Conservation (phyloP, 768 basidiomycete species). For the Dendrothele bispora region DNA sequence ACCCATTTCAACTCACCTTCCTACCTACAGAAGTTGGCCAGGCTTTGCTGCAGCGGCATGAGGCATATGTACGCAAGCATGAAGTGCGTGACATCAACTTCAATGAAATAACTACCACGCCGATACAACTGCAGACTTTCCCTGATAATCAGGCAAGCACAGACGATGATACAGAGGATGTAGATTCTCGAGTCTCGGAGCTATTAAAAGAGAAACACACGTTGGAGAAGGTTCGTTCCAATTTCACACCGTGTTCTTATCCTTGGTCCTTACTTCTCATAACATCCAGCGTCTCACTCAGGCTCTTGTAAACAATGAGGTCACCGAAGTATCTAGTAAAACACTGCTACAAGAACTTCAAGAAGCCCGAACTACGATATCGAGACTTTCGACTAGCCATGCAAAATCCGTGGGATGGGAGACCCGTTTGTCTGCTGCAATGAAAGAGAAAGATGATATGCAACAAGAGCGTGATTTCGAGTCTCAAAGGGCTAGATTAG, state of each 20-base stretch:
- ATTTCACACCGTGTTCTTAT: not conserved
- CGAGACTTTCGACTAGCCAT: constrained; percentile 66
- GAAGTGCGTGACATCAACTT: constrained; percentile 44
- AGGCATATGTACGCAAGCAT: constrained; percentile 76
- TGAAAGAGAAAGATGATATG: constrained; percentile 80
- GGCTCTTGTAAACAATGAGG: constrained; percentile 78
- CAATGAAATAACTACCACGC: constrained; percentile 2
- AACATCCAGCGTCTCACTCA: constrained; percentile 66
- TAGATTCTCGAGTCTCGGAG: constrained; percentile 28
- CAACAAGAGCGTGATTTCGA: constrained; percentile 81
- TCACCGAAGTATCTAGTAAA: constrained; percentile 78
- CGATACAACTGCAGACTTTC: constrained; percentile 4
- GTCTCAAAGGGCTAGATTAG: constrained; percentile 60
- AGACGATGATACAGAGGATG: constrained; percentile 27
- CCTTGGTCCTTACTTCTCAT: not conserved
- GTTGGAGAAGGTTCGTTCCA: constrained; percentile 54
- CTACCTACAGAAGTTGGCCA: constrained; percentile 76
- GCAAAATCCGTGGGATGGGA: constrained; percentile 75
- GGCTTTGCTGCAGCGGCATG: constrained; percentile 82
- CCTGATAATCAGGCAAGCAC: constrained; percentile 18
- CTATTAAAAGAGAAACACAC: constrained; percentile 57
- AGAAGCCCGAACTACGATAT: constrained; percentile 65
- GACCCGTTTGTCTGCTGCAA: constrained; percentile 56
- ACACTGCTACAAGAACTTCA: constrained; percentile 72
- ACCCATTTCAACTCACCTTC: constrained; percentile 4